Evolutionary conservation across 768 basidiomycete species (phyloP).

Genomic region (Crepidotus variabilis): DNA sequence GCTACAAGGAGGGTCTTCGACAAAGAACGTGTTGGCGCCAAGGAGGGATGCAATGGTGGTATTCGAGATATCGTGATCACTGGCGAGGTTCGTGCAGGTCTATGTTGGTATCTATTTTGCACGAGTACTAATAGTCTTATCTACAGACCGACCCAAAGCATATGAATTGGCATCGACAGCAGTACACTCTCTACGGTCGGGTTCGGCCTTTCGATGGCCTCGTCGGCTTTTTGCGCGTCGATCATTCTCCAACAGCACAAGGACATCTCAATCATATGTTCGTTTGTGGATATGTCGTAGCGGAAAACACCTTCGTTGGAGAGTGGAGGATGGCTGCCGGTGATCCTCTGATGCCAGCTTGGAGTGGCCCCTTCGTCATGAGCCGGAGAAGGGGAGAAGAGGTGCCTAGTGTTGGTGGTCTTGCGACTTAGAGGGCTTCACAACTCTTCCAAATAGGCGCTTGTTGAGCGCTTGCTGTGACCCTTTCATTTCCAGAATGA

Average conservation of each 20-base stretch:
- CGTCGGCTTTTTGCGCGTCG: slow-evolving; percentile 45
- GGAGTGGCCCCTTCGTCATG: slow-evolving; percentile 66
- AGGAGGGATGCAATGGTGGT: slow-evolving; percentile 39
- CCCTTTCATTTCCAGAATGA: neutral
- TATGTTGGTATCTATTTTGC: neutral
- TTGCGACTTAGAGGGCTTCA: neutral
- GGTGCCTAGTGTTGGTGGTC: slow-evolving; percentile 1
- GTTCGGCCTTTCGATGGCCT: slow-evolving; percentile 59
- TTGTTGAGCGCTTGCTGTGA: neutral
- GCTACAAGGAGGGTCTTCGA: slow-evolving; percentile 17
- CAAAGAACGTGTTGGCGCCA: slow-evolving; percentile 14
- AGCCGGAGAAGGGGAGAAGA: slow-evolving; percentile 37
- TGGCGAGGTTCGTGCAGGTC: slow-evolving; percentile 42
- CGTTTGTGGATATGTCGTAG: slow-evolving; percentile 71
- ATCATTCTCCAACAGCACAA: slow-evolving; percentile 6
- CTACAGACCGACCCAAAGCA: slow-evolving; percentile 46
- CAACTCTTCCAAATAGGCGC: neutral
- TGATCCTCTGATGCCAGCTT: slow-evolving; percentile 43
- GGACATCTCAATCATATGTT: slow-evolving; percentile 31
- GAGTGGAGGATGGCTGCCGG: slow-evolving; percentile 58
- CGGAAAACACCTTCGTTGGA: slow-evolving; percentile 63
- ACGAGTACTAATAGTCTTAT: neutral
- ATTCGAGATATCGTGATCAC: slow-evolving; percentile 59
- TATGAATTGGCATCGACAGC: slow-evolving; percentile 40
- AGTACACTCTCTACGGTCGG: slow-evolving; percentile 47